phyloP scores from a whole-genome alignment of 2,329 filamentous ascomycete genomes.

The Colletotrichum cuscutae region DNA sequence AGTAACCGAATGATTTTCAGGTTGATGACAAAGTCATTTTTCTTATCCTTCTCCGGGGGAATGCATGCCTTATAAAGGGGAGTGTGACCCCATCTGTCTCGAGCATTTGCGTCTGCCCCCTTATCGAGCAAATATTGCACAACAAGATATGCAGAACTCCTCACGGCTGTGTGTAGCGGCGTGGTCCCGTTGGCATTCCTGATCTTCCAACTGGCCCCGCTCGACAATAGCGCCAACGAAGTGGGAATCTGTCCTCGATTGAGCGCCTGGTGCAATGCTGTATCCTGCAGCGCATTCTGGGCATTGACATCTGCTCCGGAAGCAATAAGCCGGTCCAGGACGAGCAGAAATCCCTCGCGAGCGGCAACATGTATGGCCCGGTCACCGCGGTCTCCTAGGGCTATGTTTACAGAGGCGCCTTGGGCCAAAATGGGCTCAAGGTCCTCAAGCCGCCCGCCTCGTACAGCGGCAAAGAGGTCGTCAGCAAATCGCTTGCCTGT shows the following conservation, averaged over 20 bases:
- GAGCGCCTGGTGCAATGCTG: conserved; percentile 9
- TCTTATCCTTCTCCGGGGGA: conserved; percentile 5
- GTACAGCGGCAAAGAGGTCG: neutral
- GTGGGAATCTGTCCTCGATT: neutral
- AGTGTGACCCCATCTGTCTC: conserved; percentile 3
- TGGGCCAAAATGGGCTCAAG: neutral
- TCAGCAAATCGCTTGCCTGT: neutral
- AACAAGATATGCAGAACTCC: neutral
- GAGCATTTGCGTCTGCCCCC: conserved; percentile 24
- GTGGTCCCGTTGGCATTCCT: conserved; percentile 6
- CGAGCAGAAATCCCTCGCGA: neutral
- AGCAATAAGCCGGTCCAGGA: conserved; percentile 11
- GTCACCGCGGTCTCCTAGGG: neutral
- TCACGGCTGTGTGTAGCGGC: conserved; percentile 15
- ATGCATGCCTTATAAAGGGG: conserved; percentile 19
- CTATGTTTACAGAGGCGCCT: neutral
- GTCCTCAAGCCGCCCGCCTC: neutral
- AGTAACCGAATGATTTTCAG: conserved; percentile 6
- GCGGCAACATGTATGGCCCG: conserved; percentile 9
- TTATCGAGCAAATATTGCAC: conserved; percentile 17
- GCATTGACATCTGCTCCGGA: conserved; percentile 12
- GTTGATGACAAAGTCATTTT: neutral
- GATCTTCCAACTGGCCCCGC: neutral
- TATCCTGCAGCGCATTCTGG: neutral
- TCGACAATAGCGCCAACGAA: conserved; percentile 8